Conservation (phyloP, 345 rosid genomes). For the Salix exigua region DNA sequence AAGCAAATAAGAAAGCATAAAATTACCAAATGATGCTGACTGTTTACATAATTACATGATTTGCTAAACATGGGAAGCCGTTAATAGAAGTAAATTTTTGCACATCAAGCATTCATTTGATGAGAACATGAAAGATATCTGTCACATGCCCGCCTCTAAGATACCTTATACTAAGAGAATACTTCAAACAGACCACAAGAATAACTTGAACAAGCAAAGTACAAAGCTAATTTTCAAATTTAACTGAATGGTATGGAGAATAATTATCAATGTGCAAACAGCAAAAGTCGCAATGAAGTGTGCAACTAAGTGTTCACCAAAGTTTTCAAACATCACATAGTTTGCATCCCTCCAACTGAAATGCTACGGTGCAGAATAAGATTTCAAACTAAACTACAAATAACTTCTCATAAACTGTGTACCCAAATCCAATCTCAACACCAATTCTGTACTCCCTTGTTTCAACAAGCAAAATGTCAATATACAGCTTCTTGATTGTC, state of each 20-base stretch:
- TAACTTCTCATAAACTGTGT: neutral
- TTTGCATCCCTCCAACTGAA: neutral
- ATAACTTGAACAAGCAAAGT: neutral
- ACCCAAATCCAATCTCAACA: neutral
- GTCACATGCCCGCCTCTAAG: neutral
- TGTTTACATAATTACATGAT: neutral
- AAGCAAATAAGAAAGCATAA: conserved; percentile 4
- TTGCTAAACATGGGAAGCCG: neutral
- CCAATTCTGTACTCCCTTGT: neutral
- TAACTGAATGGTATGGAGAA: neutral
- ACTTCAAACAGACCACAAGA: neutral
- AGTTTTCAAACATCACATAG: neutral
- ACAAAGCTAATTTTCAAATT: neutral
- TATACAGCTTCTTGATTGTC: neutral
- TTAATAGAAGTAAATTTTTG: neutral
- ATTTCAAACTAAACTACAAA: neutral
- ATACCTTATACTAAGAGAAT: neutral
- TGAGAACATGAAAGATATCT: neutral
- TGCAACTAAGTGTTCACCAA: neutral
- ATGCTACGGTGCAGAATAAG: neutral
- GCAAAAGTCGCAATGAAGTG: neutral
- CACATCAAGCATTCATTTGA: neutral
- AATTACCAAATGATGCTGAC: neutral
- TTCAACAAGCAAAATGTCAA: neutral
- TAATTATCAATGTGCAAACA: neutral